Conservation (phyloP, 176 grass and related monocot genomes). For the Carex cristatella region DNA sequence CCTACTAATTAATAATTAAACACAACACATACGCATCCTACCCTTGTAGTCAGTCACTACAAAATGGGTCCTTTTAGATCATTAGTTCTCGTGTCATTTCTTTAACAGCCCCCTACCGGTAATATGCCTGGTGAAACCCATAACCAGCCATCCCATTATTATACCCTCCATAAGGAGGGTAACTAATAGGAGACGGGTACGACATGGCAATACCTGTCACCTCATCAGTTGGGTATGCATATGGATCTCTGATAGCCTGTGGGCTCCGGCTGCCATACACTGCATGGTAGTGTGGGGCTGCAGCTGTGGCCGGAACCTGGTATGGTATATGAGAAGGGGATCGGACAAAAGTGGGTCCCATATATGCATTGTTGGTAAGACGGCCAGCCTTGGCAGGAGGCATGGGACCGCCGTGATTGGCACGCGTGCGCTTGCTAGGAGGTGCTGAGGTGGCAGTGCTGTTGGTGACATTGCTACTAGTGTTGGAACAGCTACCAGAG, state of each 20-base stretch:
- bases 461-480: slow-evolving; percentile 25
- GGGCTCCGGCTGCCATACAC: slow-evolving; percentile 70
- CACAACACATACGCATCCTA: slow-evolving; percentile 48
- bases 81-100: slow-evolving; percentile 59
- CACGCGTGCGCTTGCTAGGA: slow-evolving; percentile 67
- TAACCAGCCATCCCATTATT: slow-evolving; percentile 49
- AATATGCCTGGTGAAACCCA: slow-evolving; percentile 72
- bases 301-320: slow-evolving; percentile 13
- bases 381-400: slow-evolving; percentile 89
- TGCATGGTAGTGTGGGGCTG: slow-evolving; percentile 47
- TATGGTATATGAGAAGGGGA: slow-evolving; percentile 56
- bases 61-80: slow-evolving; percentile 61
- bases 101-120: slow-evolving; percentile 54
- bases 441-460: slow-evolving; percentile 52
- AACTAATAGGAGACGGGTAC: slow-evolving; percentile 62
- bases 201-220: slow-evolving; percentile 46
- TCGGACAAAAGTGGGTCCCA: slow-evolving; percentile 36
- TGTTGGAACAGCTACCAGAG: slow-evolving; percentile 26
- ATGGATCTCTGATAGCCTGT: slow-evolving; percentile 50
- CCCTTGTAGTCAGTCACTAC: slow-evolving; percentile 75
- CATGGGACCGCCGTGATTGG: slow-evolving; percentile 70
- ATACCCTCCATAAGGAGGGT: slow-evolving; percentile 54
- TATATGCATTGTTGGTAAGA: slow-evolving; percentile 53
- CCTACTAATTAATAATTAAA: slow-evolving; percentile 46
- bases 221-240: slow-evolving; percentile 62